Conservation (phyloP, 768 basidiomycete species). For the Agrocybe chaxingu region DNA sequence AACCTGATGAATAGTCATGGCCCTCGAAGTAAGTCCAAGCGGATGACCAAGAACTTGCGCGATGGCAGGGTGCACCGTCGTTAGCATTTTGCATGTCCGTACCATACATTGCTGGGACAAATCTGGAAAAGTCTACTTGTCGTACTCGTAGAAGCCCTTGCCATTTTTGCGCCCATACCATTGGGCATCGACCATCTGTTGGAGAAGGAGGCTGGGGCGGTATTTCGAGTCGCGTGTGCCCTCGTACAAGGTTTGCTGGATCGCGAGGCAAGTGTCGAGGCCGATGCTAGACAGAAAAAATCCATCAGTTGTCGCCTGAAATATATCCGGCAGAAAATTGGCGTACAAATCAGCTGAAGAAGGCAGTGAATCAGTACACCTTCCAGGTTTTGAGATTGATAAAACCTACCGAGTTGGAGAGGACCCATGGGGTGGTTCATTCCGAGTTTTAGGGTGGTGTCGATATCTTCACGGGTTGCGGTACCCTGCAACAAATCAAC, state of each 20-base stretch:
- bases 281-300: conserved; percentile 63
- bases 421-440: conserved; percentile 98
- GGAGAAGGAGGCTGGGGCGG: conserved; percentile 83
- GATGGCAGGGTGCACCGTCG: too few species aligned
- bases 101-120: too few species aligned
- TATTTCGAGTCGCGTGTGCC: conserved; percentile 96
- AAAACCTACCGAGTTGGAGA: conserved; percentile 67
- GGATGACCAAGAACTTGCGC: too few species aligned
- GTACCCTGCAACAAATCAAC: conserved; percentile 51
- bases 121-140: conserved; percentile 12
- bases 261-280: conserved; percentile 94
- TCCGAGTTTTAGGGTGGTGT: conserved; percentile 88
- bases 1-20: too few species aligned
- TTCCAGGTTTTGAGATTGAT: not conserved
- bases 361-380: not conserved
- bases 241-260: conserved; percentile 84
- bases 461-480: conserved; percentile 93
- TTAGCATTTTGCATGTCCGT: too few species aligned
- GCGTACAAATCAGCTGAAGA: conserved; percentile 57
- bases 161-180: conserved; percentile 94
- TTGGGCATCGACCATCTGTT: conserved; percentile 95
- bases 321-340: not conserved
- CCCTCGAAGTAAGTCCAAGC: too few species aligned
- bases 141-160: conserved; percentile 93
- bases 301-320: not conserved